Evolutionary conservation across 345 rosid species (phyloP).

Genomic region (Rubroshorea leprosula): DNA sequence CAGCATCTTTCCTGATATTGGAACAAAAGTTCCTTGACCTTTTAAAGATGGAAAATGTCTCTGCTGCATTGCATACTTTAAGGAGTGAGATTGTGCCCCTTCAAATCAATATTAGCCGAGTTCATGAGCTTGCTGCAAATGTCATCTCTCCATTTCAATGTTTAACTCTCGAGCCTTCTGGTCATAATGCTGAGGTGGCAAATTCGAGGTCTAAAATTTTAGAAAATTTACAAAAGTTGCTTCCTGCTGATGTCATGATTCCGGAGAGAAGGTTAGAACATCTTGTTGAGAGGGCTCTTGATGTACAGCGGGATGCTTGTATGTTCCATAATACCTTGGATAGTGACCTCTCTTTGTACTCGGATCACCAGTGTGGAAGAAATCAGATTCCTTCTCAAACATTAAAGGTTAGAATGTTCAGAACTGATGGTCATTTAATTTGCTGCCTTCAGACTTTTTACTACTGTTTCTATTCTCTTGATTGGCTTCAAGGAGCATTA

Average conservation of each 20-base stretch:
- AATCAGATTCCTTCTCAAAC: constrained; percentile 63
- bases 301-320: constrained; percentile 56
- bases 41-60: constrained; percentile 32
- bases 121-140: constrained; percentile 55
- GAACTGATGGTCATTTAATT: constrained; percentile 11
- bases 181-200: constrained; percentile 24
- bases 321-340: constrained; percentile 53
- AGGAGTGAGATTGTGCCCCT: constrained; percentile 66
- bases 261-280: constrained; percentile 68
- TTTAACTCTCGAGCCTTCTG: constrained; percentile 19
- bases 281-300: constrained; percentile 63
- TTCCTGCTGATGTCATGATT: constrained; percentile 56
- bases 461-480: constrained; percentile 11
- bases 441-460: not conserved
- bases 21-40: constrained; percentile 66
- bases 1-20: constrained; percentile 53
- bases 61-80: constrained; percentile 47
- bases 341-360: constrained; percentile 52
- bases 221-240: constrained; percentile 49
- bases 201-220: constrained; percentile 45
- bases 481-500: not conserved
- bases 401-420: constrained; percentile 47
- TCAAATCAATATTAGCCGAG: constrained; percentile 33
- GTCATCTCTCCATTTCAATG: constrained; percentile 33
- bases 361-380: constrained; percentile 61